phyloP scores from a whole-genome alignment of 164 flowering plant genomes.

The Vitis vinifera region ASM3070453v1 NC_081811.1:25445001-25445500 shows the following conservation, averaged over 20 bases:
- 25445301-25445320: slow-evolving; percentile 49
- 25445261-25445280: not conserved
- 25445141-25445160: slow-evolving; percentile 62
- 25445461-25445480: not conserved
- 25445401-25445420: slow-evolving; percentile 73
- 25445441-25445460: slow-evolving; percentile 9
- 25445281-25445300: slow-evolving; percentile 25
- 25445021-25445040: no score
- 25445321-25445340: slow-evolving; percentile 31
- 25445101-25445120: slow-evolving; percentile 57
- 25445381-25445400: slow-evolving; percentile 61
- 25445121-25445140: slow-evolving; percentile 64
- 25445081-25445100: slow-evolving; percentile 61
- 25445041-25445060: not conserved
- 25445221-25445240: slow-evolving; percentile 42
- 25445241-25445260: slow-evolving; percentile 11
- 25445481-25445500: not conserved
- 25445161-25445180: slow-evolving; percentile 60
- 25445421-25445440: slow-evolving; percentile 46
- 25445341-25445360: slow-evolving; percentile 52
- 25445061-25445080: not conserved
- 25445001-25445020: no score
- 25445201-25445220: slow-evolving; percentile 67
- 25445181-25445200: slow-evolving; percentile 48
- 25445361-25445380: slow-evolving; percentile 65